Evolutionary conservation across 768 basidiomycete species (phyloP), one percentile per base, ranked within the genome.

Genomic region (Hysterangium stoloniferum): DNA sequence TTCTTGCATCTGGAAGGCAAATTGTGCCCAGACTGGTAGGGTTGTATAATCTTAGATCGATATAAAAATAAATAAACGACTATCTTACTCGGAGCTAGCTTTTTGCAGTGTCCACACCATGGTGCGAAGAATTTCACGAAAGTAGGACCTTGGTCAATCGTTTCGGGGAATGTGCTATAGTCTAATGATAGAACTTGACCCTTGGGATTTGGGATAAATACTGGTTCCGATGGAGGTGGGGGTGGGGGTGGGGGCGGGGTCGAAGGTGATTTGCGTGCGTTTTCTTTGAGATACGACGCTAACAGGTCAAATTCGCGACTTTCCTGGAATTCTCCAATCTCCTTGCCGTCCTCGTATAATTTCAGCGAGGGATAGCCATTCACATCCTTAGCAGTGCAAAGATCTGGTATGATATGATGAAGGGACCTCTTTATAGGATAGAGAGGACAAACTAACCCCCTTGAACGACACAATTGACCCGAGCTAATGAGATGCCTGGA

Each of bases 61-160:
- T 25, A n/a, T 20, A 20, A 43, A n/a, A 47, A 11, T 22, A 29
- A 31, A 25, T 17, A 4, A 28, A 12, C 17, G 19, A 13, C 13
- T 20, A 11, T 57, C 71, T 52, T 37, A 72, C 71, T 62, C 2
- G 72, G 92, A 0, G 89, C 88, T 1, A 98, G 74, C 61, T 89
- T 89, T 70, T 96, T 94, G 76, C 95, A 99, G 67, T 98, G 94
- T 6, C 61, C 64, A 28, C 60, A 80, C 85, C 94, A 98, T 0
- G 94, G 94, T 0, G 93, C 95, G 63, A 77, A 98, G 71, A 88
- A 98, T 62, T 86, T 84, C 63, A 85, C 70, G 57, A 86, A 80
- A 1, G 74, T 66, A 1, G 79, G 73, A 2, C 78, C 79, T 35
- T 70, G 64, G 0, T 64, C 65, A n/a, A 69, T 58, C 3, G 60